Base-by-base conservation (phyloP, 78 protist species). In the Dictyostelium firmibasis region DNA sequence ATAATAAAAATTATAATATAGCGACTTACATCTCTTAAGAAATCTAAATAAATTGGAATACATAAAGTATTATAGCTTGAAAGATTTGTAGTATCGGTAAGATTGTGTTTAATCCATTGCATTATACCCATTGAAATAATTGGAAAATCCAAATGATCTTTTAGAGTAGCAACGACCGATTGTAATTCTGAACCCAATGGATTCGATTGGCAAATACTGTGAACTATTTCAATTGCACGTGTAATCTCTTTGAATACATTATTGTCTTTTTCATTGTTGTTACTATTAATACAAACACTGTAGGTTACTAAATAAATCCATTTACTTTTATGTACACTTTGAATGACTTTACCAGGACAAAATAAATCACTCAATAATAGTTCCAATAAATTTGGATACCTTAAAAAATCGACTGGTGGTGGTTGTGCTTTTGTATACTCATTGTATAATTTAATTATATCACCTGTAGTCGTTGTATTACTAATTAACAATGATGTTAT, bases 161-260 rank as follows among this genome's bases (percentile, higher is more conserved):
- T 92, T 70, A 92, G 23, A 4, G 83, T 11, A n/a, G 84, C 88
- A 31, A 82, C 62, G 0, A 67, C 81, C 11, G 27, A 43, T 67
- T 85, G 95, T 78, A 92, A 47, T 67, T 92, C 95, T 1, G 95
- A 77, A 79, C 95, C 95, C 2, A 92, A 11, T 27, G 91, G 91
- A 47, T 92, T 92, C 9, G 81, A 23, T 44, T 92, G 84, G 33
- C 95, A 92, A 13, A 92, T 82, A 10, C 36, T 7, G 44, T 82
- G 87, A 33, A 92, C 83, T 20, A 69, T 64, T 18, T 92, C 91
- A 20, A 92, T 84, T 43, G 89, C 78, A 20, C 36, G 74, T 9
- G 75, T 82, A 4, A 86, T 92, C 6, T 92, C 89, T 43, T 92
- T 43, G 1, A 92, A 33, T 9, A n/a, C 33, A 3, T 33, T 57